phyloP scores from a whole-genome alignment of 139 green algal genomes.

The Ettlia oleoabundans region DNA sequence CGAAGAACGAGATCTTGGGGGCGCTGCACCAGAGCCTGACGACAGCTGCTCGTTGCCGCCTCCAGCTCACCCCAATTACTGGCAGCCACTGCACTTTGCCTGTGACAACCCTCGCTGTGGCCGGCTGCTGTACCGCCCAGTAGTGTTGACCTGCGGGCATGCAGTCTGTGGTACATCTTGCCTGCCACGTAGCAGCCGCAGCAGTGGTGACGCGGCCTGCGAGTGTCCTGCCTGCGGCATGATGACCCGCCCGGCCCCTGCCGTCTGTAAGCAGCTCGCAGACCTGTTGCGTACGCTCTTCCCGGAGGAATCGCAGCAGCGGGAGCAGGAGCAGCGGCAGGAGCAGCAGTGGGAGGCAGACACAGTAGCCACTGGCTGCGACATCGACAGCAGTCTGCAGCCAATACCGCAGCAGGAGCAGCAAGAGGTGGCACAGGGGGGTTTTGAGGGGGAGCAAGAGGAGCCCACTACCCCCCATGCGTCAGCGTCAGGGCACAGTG shows the following conservation, averaged over 20 bases:
- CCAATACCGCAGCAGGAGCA: not conserved
- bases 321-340: not conserved
- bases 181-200: not conserved
- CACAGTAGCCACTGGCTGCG: not conserved
- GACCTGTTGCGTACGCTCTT: constrained; percentile 46
- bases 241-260: not conserved
- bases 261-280: constrained; percentile 43
- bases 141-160: constrained; percentile 57
- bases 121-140: constrained; percentile 41
- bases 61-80: not conserved
- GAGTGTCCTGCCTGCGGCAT: constrained; percentile 42
- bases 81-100: constrained; percentile 23
- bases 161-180: constrained; percentile 38
- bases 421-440: not conserved
- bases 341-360: not conserved
- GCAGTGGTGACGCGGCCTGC: not conserved
- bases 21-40: constrained; percentile 29
- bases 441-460: not conserved
- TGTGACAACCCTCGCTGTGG: constrained; percentile 39
- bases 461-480: not conserved
- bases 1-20: constrained; percentile 37
- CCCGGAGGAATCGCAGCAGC: not conserved
- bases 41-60: not conserved
- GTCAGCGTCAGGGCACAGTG: not conserved
- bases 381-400: not conserved